A percentile compares a stretch with the other conserved stretches of the same genome.
Conservation (phyloP, 2,329 filamentous ascomycete species). For the Leptographium procerum region DNA sequence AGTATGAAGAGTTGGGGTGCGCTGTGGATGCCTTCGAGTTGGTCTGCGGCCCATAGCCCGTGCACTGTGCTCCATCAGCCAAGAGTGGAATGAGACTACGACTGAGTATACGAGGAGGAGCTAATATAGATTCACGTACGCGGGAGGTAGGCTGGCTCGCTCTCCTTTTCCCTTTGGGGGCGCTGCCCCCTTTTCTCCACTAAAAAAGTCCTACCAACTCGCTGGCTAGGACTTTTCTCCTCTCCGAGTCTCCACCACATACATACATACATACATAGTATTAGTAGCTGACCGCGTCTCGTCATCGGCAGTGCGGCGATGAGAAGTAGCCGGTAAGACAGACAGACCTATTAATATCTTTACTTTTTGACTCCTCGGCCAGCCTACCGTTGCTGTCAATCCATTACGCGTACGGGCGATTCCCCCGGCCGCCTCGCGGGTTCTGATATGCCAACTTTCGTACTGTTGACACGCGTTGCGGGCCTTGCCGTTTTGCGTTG, state of each 20-base stretch:
- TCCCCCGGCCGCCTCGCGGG: background rate
- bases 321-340: background rate
- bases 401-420: background rate
- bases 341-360: background rate
- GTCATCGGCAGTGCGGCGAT: background rate
- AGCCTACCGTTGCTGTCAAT: background rate
- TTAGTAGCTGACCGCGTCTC: background rate
- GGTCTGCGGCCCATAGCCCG: background rate
- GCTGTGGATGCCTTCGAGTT: background rate
- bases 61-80: background rate
- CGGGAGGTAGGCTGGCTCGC: background rate
- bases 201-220: slow-evolving; percentile 10
- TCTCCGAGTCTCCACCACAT: background rate
- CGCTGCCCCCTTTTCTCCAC: slow-evolving; percentile 5
- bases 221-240: slow-evolving; percentile 5
- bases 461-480: background rate
- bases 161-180: background rate
- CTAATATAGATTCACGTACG: background rate
- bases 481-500: background rate
- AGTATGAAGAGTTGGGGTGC: no score
- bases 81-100: background rate
- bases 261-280: no score
- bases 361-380: background rate
- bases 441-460: background rate
- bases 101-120: background rate